Conservation (phyloP, 1,284 basidiomycete species). For the Porogramme epimiltina region DNA sequence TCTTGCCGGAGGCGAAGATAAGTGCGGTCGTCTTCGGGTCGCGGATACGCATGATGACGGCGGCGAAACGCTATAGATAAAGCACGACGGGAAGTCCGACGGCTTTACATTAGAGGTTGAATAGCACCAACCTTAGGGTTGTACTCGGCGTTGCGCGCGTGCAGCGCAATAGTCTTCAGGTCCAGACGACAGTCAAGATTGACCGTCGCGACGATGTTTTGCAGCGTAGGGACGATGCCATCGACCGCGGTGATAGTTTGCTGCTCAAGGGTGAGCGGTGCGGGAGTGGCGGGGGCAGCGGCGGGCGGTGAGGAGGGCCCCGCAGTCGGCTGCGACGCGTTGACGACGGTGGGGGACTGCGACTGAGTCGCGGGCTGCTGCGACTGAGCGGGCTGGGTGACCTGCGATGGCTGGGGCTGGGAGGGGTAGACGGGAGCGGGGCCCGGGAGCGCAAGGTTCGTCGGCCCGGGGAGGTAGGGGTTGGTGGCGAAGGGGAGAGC, state of each 20-base stretch:
- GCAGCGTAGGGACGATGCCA: conserved; percentile 92
- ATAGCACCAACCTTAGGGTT: conserved; percentile 94
- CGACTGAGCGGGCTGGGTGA: conserved; percentile 8
- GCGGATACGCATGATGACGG: conserved; percentile 99
- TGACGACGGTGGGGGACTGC: conserved; percentile 29
- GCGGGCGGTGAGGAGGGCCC: conserved; percentile 56
- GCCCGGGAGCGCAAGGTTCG: conserved; percentile 45
- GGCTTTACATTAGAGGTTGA: conserved; percentile 47
- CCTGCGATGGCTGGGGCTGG: conserved; percentile 36
- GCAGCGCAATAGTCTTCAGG: conserved; percentile 97
- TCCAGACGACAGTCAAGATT: conserved; percentile 97
- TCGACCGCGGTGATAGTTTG: conserved; percentile 93
- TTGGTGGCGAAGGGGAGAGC: conserved; percentile 51
- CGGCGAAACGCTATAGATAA: conserved; percentile 91
- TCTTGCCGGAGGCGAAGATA: conserved; percentile 99
- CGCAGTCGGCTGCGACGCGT: conserved; percentile 31
- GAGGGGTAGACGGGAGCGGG: conserved; percentile 27
- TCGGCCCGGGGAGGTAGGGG: conserved; percentile 38
- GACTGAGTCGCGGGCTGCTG: conserved; percentile 28
- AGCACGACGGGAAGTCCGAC: conserved; percentile 63
- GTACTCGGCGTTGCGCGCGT: conserved; percentile 99
- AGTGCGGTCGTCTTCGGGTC: conserved; percentile 99
- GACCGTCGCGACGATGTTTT: conserved; percentile 99
- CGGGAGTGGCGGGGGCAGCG: conserved; percentile 59
- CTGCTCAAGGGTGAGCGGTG: conserved; percentile 79